Evolutionary conservation across 2,329 filamentous ascomycete species (phyloP), one percentile per base, ranked within the genome.

Genomic region (Magnaporthales sp.): DNA sequence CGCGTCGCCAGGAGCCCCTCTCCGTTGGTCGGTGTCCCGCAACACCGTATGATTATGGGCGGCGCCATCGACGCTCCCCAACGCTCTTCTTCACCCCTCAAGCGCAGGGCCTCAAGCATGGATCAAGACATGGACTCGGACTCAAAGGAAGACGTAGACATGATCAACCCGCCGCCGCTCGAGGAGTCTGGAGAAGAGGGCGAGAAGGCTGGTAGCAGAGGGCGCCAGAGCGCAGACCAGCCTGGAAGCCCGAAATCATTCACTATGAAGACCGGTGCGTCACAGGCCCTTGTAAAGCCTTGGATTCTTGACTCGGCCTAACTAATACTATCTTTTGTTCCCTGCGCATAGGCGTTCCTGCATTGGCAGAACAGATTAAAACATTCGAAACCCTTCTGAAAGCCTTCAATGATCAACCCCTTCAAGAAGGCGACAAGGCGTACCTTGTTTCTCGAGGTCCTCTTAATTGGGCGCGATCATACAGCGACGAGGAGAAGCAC

Each of bases 361-460:
- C 80, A 3, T 72, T 83, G 30, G 70, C 74, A 38, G 80, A 84
- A 67, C 94, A 97, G 76, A 88, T 97, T 67, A 85, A 84, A 67
- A 86, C 86, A 51, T 91, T 97, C 64, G 84, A 86, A 72, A 82
- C 83, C 32, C 78, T 93, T 29, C 76, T 85, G 29, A 78, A 83
- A 69, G 82, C 84, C 11, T 82, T 82, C 63, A 76, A 78, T n/a
- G 80, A 83, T 62, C 75, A 75, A 0, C 82, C 85, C 8, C 75
- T 88, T n/a, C 78, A 86, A 67, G 91, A 93, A 69, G 89, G 89
- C n/a, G 86, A 91, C 67, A 84, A 86, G 66, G 91, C 89, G 15
- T 97, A 89, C 72, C 78, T 96, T 24, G 86, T 98, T 4, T 96
- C 93, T 1, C 85, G 84, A 64, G 83, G 83, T 68, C 98, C 95